These are phyloP conservation scores for Keithomyces neogunnii DNA, from an alignment of 2,329 filamentous ascomycete species.

Conservation along the genomic window DNA sequence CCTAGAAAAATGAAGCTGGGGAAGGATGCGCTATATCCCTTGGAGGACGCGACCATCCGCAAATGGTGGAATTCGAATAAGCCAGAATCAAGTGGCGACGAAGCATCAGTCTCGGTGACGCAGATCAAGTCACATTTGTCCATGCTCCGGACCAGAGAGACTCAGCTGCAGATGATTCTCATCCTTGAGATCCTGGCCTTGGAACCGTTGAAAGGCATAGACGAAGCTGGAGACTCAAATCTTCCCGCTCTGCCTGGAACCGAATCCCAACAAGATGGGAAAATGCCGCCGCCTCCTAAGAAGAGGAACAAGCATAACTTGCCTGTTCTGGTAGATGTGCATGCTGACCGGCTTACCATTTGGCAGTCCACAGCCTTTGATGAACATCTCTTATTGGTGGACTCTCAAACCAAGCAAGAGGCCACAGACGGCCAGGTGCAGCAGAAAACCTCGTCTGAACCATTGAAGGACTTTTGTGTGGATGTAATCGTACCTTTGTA, in stretches of 20 bases:
- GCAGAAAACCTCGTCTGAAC: conserved; percentile 44
- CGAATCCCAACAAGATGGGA: conserved; percentile 17
- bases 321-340: conserved; percentile 57
- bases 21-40: conserved; percentile 59
- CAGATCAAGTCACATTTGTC: conserved; percentile 56
- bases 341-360: conserved; percentile 72
- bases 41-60: conserved; percentile 55
- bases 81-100: conserved; percentile 40
- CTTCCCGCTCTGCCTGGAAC: conserved; percentile 36
- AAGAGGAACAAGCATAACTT: conserved; percentile 58
- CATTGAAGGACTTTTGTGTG: conserved; percentile 66
- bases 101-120: conserved; percentile 36
- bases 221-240: conserved; percentile 34
- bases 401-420: conserved; percentile 32
- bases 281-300: conserved; percentile 29
- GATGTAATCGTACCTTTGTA: conserved; percentile 76
- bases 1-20: conserved; percentile 58
- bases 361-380: conserved; percentile 71
- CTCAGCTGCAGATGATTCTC: conserved; percentile 71
- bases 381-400: conserved; percentile 41
- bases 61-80: conserved; percentile 62
- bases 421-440: conserved; percentile 26
- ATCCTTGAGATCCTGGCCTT: conserved; percentile 70
- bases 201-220: conserved; percentile 41
- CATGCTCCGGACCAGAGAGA: conserved; percentile 64